Conservation (phyloP, 2,329 filamentous ascomycete species). For the Epichloe gansuensis region DNA sequence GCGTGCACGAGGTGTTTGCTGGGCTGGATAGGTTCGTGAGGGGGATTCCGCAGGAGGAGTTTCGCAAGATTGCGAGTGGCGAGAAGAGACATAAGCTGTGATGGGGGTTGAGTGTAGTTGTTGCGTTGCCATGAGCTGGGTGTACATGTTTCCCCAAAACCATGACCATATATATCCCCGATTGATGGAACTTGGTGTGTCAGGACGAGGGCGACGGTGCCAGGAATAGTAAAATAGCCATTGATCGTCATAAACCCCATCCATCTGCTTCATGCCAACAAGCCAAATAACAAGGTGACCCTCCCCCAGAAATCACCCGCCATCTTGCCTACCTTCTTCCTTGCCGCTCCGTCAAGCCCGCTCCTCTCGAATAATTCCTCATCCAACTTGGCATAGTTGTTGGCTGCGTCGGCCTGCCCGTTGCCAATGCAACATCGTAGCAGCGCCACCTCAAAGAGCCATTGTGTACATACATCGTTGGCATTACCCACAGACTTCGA, state of each 20-base stretch:
- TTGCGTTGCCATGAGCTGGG: too few relatives aligned
- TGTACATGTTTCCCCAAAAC: too few relatives aligned
- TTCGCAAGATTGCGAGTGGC: constrained; percentile 68
- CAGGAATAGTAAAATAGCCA: too few relatives aligned
- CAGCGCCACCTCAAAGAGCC: constrained; percentile 46
- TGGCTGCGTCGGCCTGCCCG: constrained; percentile 11
- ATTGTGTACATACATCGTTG: constrained; percentile 42
- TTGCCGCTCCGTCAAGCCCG: constrained; percentile 35
- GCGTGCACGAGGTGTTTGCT: constrained; percentile 72
- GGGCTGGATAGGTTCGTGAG: constrained; percentile 69
- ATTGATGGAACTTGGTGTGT: too few relatives aligned
- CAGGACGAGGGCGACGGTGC: too few relatives aligned
- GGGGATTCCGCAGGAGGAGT: constrained; percentile 80
- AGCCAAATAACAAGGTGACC: constrained; percentile 68
- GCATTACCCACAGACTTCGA: constrained; percentile 13
- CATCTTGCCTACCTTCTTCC: constrained; percentile 44
- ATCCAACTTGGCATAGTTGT: constrained; percentile 31
- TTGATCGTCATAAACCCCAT: not conserved
- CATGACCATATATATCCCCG: too few relatives aligned
- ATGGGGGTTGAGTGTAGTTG: not conserved
- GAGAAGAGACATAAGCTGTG: constrained; percentile 92
- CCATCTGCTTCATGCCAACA: constrained; percentile 39
- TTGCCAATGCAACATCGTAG: constrained; percentile 33
- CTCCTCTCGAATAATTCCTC: constrained; percentile 30
- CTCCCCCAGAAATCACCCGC: constrained; percentile 73